These are phyloP conservation scores for Pythium guiyangense DNA, from an alignment of 352 stramenopile species.

Conservation along the genomic window DNA sequence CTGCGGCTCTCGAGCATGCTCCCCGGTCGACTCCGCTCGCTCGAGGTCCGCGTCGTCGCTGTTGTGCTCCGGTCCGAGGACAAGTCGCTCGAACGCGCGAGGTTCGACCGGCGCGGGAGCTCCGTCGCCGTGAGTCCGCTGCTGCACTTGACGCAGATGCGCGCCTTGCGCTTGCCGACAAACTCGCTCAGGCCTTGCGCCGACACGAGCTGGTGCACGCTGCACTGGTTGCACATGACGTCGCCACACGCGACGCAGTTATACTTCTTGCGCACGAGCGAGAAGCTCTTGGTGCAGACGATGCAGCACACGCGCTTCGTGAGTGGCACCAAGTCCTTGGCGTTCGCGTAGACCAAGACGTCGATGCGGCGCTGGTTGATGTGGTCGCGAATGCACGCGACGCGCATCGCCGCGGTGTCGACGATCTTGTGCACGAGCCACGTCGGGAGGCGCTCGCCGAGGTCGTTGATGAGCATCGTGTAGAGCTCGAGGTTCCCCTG, in stretches of 20 bases:
- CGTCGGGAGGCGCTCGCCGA: slow-evolving; percentile 64
- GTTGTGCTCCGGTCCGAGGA: slow-evolving; percentile 17
- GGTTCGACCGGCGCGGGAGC: slow-evolving; percentile 40
- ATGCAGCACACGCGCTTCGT: slow-evolving; percentile 73
- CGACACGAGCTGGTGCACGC: slow-evolving; percentile 69
- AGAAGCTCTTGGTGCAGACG: slow-evolving; percentile 81
- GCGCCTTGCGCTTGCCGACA: slow-evolving; percentile 62
- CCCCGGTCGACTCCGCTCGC: slow-evolving; percentile 3
- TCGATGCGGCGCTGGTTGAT: slow-evolving; percentile 75
- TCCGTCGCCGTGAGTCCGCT: slow-evolving; percentile 51
- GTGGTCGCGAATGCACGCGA: slow-evolving; percentile 69
- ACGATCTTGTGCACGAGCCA: slow-evolving; percentile 85
- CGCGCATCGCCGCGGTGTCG: slow-evolving; percentile 67
- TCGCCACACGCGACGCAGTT: slow-evolving; percentile 78
- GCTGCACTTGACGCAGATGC: slow-evolving; percentile 78
- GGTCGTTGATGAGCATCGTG: slow-evolving; percentile 81
- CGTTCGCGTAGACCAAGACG: slow-evolving; percentile 57
- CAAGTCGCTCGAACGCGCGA: slow-evolving; percentile 23
- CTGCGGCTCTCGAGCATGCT: slow-evolving; percentile 15
- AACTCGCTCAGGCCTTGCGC: slow-evolving; percentile 37
- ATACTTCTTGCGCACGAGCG: slow-evolving; percentile 83
- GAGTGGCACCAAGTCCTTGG: slow-evolving; percentile 68
- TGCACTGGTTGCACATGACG: slow-evolving; percentile 80
- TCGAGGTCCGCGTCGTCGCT: slow-evolving; percentile 10
- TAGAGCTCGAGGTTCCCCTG: slow-evolving; percentile 62